Evolutionary conservation across 1,284 basidiomycete genomes (phyloP), one percentile per base, ranked within the genome.

Genomic region (Ganoderma multipileum): DNA sequence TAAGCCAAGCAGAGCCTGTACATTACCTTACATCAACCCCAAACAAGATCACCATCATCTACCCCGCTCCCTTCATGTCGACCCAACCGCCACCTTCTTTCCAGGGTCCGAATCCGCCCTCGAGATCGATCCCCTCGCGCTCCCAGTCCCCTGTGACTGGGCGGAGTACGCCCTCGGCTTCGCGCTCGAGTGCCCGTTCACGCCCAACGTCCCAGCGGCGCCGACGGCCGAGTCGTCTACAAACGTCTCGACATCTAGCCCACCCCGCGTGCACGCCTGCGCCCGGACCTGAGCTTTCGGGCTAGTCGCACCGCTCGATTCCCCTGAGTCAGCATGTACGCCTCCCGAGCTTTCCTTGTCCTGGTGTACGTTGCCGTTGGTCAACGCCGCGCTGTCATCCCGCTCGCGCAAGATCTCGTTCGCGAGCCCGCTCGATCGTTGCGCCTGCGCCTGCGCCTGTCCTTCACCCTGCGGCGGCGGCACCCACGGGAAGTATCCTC

Each of bases 401-500:
- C 68, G 26, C 62, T 55, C 52, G 7, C 70, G 57, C 63, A 82
- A 63, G 62, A 86, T 84, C 79, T 86, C 84, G 69, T 79, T 79
- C 64, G 81, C 83, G 58, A 86, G 77, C 69, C 76, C 76, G 68
- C 76, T 78, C 58, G 76, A 73, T 57, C 75, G 66, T 68, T 64
- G 68, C 36, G 33, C 26, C 59, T 47, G 65, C 61, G 63, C 63
- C 55, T 67, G 64, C 54, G 66, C 50, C 57, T 62, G 67, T 30
- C 44, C 33, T 28, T 64, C 38, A 65, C 23, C 8, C 63, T 58
- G 36, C 28, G 66, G 16, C 1, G 74, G 74, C 52, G 79, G 76
- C 68, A 86, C 78, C 28, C 81, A 81, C 65, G 83, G 84, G 77
- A 87, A 86, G 75, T 87, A 86, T 23, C 81, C 83, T 57, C 77